Conservation (phyloP, 805 yeast genomes). For the Wickerhamiella nectarea region DNA sequence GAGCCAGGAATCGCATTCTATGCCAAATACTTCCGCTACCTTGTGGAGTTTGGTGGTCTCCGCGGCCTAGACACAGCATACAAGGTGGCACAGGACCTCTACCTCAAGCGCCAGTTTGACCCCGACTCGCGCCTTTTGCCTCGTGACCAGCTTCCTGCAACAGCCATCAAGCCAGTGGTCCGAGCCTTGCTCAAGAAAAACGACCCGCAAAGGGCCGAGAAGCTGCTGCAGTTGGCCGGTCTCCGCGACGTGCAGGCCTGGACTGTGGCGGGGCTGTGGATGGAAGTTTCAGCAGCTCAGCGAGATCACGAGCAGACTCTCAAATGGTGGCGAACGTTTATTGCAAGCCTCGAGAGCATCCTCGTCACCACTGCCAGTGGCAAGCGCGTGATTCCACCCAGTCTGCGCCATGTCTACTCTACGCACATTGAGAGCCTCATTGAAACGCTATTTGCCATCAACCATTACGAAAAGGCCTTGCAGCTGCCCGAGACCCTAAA, state of each 20-base stretch:
- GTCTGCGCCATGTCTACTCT: slow-evolving; percentile 9
- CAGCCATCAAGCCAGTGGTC: slow-evolving; percentile 18
- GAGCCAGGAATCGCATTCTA: slow-evolving; percentile 12
- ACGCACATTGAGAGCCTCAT: slow-evolving; percentile 11
- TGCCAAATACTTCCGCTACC: slow-evolving; percentile 18
- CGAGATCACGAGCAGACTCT: slow-evolving; percentile 1
- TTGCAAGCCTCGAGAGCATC: slow-evolving; percentile 2
- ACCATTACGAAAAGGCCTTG: slow-evolving; percentile 1
- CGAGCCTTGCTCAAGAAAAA: slow-evolving; percentile 13
- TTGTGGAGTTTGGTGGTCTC: slow-evolving; percentile 5
- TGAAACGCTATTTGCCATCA: slow-evolving; percentile 3
- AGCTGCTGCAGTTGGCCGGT: slow-evolving; percentile 14
- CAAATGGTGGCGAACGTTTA: slow-evolving; percentile 14
- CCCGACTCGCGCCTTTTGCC: slow-evolving; percentile 19
- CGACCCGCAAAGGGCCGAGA: slow-evolving; percentile 14
- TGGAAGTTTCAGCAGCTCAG: slow-evolving; percentile 12
- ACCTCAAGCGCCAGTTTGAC: slow-evolving; percentile 20
- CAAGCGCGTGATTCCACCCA: neutral
- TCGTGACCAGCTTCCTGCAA: slow-evolving; percentile 20
- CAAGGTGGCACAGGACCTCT: slow-evolving; percentile 10
- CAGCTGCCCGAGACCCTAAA: slow-evolving; percentile 11
- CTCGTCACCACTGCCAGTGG: neutral
- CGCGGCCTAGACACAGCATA: neutral
- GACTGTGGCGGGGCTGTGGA: slow-evolving; percentile 13
- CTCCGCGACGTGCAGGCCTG: neutral